Evolutionary conservation across 306 rosid species (phyloP).

Genomic region (Crotalaria pallida): DNA sequence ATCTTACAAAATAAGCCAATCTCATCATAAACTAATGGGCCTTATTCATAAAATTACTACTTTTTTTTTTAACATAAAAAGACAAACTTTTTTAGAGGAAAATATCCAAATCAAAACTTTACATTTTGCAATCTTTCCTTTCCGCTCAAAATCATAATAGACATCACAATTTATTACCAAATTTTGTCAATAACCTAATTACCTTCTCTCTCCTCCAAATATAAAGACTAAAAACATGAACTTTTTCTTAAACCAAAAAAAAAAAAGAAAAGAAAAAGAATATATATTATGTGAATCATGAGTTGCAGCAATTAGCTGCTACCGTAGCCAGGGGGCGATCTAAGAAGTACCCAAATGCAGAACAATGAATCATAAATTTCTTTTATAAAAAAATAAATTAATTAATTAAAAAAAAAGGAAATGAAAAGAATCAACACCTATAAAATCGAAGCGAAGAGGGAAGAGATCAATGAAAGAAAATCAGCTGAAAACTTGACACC

Average conservation of each 20-base stretch:
- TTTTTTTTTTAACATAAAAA: neutral
- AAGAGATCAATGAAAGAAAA: constrained; percentile 23
- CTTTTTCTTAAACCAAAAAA: neutral
- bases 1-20: neutral
- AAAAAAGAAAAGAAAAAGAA: neutral
- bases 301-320: neutral
- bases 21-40: neutral
- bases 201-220: neutral
- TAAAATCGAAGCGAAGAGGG: constrained; percentile 9
- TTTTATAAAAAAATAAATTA: neutral
- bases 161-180: neutral
- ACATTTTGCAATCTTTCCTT: neutral
- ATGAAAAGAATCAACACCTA: constrained; percentile 33
- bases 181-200: constrained; percentile 15
- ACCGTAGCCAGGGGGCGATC: constrained; percentile 7
- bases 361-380: neutral
- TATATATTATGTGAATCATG: neutral
- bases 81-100: neutral
- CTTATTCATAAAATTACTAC: constrained; percentile 1
- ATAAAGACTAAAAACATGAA: neutral
- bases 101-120: neutral
- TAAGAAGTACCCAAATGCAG: constrained; percentile 15
- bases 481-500: neutral
- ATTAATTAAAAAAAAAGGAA: too few relatives aligned
- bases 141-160: neutral